These are phyloP conservation scores for Rhizopogon vulgaris DNA, from an alignment of 768 basidiomycete species.

Conservation along the genomic window DNA sequence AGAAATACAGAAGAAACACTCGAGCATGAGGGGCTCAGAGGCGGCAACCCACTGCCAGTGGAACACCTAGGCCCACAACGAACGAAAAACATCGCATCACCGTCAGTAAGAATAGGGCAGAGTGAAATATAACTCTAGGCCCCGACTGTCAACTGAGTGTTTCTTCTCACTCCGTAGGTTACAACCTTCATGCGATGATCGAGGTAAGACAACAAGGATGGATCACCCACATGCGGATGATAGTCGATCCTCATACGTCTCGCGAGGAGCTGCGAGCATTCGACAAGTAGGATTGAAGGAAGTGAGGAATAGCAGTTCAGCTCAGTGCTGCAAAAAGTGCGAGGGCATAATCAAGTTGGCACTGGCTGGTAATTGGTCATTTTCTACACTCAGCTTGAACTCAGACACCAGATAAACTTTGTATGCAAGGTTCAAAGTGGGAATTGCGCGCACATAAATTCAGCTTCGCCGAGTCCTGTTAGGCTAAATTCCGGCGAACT, in stretches of 20 bases:
- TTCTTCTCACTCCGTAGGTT: not conserved
- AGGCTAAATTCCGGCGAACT: no score
- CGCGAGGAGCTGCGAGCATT: not conserved
- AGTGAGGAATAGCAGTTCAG: not conserved
- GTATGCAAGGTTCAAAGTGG: not conserved
- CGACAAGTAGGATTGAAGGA: not conserved
- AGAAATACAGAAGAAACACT: not conserved
- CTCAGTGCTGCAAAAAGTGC: not conserved
- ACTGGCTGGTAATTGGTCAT: no score
- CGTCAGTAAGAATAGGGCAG: not conserved
- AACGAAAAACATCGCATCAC: not conserved
- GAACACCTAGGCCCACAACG: not conserved
- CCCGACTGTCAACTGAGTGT: not conserved
- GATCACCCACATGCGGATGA: not conserved
- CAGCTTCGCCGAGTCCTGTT: not conserved
- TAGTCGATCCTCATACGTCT: no score
- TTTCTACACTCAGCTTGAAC: constrained; percentile 1
- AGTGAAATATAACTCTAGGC: not conserved
- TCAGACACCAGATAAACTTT: not conserved
- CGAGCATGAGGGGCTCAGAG: not conserved
- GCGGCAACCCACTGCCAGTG: not conserved
- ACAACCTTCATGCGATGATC: not conserved
- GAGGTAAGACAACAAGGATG: not conserved
- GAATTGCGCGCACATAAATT: not conserved
- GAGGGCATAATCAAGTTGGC: not conserved